Conservation (phyloP, 2,329 filamentous ascomycete species). For the Aspergillus japonicus region DNA sequence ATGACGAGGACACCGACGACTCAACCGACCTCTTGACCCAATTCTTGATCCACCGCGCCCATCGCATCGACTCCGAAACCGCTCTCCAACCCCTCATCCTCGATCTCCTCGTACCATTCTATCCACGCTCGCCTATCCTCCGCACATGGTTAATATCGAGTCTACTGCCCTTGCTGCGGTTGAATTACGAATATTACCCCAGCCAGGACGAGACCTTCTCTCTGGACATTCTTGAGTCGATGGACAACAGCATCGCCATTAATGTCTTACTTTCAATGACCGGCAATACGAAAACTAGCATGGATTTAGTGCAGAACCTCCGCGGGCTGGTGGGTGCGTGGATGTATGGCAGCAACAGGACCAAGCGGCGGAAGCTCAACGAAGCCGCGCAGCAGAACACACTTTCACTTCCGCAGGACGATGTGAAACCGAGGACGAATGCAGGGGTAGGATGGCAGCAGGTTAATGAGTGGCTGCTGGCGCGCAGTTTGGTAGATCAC, state of each 20-base stretch:
- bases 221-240: constrained; percentile 53
- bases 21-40: constrained; percentile 51
- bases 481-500: constrained; percentile 52
- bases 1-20: constrained; percentile 45
- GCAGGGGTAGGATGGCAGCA: constrained; percentile 53
- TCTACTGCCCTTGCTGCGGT: constrained; percentile 57
- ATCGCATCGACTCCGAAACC: constrained; percentile 59
- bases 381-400: constrained; percentile 28
- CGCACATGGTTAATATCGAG: constrained; percentile 61
- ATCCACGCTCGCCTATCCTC: constrained; percentile 52
- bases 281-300: constrained; percentile 32
- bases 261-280: constrained; percentile 53
- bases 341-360: constrained; percentile 58
- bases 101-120: constrained; percentile 58
- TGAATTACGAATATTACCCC: constrained; percentile 64
- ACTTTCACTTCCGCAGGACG: constrained; percentile 26
- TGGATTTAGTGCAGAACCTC: constrained; percentile 53
- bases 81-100: constrained; percentile 58
- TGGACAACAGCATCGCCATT: constrained; percentile 53
- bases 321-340: constrained; percentile 61
- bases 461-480: constrained; percentile 60
- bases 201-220: constrained; percentile 46
- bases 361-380: constrained; percentile 54
- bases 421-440: constrained; percentile 19
- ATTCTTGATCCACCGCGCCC: constrained; percentile 61